phyloP scores from a whole-genome alignment of 2,329 filamentous ascomycete genomes.

The Incumbomyces delicatus region DNA sequence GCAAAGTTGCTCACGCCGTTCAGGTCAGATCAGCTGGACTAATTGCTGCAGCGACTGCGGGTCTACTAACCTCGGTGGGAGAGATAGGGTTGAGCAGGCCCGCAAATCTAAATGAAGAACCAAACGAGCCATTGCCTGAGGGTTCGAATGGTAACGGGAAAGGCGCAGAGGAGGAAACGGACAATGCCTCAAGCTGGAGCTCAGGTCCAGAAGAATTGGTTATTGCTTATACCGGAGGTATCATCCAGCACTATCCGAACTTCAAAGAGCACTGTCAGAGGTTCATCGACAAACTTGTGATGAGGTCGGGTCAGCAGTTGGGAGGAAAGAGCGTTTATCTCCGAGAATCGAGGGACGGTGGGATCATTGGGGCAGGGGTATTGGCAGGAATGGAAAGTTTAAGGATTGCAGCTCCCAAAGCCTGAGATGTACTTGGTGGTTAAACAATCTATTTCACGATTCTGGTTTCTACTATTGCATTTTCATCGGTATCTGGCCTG shows the following conservation, averaged over 20 bases:
- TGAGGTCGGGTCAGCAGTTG: slow-evolving; percentile 35
- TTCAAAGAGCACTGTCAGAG: slow-evolving; percentile 60
- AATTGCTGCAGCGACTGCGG: slow-evolving; percentile 62
- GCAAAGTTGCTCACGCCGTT: slow-evolving; percentile 59
- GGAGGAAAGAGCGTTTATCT: slow-evolving; percentile 42
- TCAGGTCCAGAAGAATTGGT: slow-evolving; percentile 51
- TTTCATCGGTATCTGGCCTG: too few species aligned
- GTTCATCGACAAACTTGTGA: slow-evolving; percentile 52
- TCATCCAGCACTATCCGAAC: slow-evolving; percentile 69
- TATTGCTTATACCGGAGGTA: slow-evolving; percentile 70
- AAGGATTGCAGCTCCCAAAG: not conserved
- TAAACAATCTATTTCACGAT: too few species aligned
- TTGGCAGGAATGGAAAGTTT: slow-evolving; percentile 38
- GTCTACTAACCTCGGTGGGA: slow-evolving; percentile 57
- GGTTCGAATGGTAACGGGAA: not conserved
- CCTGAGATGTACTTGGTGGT: not conserved
- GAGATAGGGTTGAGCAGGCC: slow-evolving; percentile 44
- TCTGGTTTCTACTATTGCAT: too few species aligned
- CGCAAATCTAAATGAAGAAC: slow-evolving; percentile 15
- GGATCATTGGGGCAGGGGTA: slow-evolving; percentile 48
- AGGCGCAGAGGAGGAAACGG: not conserved
- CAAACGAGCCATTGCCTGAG: not conserved
- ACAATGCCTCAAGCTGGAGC: slow-evolving; percentile 1
- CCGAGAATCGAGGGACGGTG: slow-evolving; percentile 43
- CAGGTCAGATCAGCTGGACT: slow-evolving; percentile 64